Evolutionary conservation across 2,329 filamentous ascomycete genomes (phyloP).

Genomic region (Clarireedia homoeocarpa): DNA sequence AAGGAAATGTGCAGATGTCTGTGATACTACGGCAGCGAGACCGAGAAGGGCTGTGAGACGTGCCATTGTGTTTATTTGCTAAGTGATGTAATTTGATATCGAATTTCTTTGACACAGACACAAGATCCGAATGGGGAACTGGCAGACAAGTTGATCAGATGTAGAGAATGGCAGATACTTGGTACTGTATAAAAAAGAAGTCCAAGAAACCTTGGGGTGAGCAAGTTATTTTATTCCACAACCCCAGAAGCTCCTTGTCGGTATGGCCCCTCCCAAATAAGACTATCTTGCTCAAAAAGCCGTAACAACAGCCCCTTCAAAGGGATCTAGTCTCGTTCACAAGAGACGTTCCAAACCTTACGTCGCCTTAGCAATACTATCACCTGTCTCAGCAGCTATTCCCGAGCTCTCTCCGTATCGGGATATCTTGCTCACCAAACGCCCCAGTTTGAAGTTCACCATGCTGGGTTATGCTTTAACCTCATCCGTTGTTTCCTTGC

Average conservation of each 20-base stretch:
- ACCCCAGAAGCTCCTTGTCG: neutral
- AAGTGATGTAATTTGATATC: neutral
- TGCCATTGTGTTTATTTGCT: conserved; percentile 1
- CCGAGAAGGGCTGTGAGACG: conserved; percentile 7
- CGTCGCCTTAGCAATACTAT: too few species aligned
- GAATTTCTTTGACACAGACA: neutral
- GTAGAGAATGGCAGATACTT: neutral
- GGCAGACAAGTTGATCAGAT: neutral
- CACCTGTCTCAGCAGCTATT: too few species aligned
- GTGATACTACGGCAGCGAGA: conserved; percentile 11
- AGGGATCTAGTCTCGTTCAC: too few species aligned
- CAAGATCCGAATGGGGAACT: too few species aligned
- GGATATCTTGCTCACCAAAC: too few species aligned
- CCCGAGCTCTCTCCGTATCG: too few species aligned
- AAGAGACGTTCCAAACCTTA: too few species aligned
- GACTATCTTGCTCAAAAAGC: too few species aligned
- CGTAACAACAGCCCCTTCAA: too few species aligned
- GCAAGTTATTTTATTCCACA: neutral
- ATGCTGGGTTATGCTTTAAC: too few species aligned
- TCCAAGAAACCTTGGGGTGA: neutral
- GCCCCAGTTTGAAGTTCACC: too few species aligned
- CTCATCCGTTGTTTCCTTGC: too few species aligned
- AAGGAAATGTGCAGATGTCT: conserved; percentile 46
- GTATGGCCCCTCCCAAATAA: neutral
- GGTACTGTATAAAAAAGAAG: neutral